Percentiles rank a stretch among this genome's conserved stretches.
Conservation (phyloP, 306 rosid species). For the Pyrus betulifolia region DNA sequence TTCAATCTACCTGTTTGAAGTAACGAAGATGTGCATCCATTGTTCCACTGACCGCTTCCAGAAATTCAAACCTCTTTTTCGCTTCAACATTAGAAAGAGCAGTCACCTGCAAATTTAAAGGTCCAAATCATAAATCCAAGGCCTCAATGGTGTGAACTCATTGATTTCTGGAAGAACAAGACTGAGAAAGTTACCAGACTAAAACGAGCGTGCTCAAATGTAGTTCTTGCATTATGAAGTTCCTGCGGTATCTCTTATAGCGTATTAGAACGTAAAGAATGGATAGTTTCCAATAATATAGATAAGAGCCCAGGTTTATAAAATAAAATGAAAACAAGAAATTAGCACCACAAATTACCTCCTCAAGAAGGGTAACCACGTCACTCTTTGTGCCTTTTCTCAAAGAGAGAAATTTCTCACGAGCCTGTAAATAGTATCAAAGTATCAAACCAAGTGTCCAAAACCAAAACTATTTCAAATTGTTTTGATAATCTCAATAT, state of each 20-base stretch:
- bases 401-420: conserved; percentile 84
- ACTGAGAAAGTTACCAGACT: conserved; percentile 50
- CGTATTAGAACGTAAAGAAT: conserved; percentile 21
- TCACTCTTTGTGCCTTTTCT: conserved; percentile 89
- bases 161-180: not conserved
- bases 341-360: conserved; percentile 44
- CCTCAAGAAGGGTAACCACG: conserved; percentile 70
- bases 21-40: conserved; percentile 99
- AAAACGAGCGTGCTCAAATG: conserved; percentile 97
- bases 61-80: conserved; percentile 93
- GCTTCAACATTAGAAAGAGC: conserved; percentile 94
- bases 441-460: conserved; percentile 5
- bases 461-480: not conserved
- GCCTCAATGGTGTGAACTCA: not conserved
- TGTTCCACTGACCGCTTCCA: conserved; percentile 99
- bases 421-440: conserved; percentile 51
- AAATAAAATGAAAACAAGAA: not conserved
- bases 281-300: conserved; percentile 8
- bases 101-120: conserved; percentile 58
- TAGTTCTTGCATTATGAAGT: conserved; percentile 85
- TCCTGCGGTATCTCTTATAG: conserved; percentile 51
- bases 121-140: conserved; percentile 12
- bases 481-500: not conserved
- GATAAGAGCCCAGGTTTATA: not conserved
- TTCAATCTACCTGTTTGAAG: conserved; percentile 75